Evolutionary conservation across 1,284 basidiomycete species (phyloP), one percentile per base, ranked within the genome.

Genomic region (Violaceomyces palustris): DNA sequence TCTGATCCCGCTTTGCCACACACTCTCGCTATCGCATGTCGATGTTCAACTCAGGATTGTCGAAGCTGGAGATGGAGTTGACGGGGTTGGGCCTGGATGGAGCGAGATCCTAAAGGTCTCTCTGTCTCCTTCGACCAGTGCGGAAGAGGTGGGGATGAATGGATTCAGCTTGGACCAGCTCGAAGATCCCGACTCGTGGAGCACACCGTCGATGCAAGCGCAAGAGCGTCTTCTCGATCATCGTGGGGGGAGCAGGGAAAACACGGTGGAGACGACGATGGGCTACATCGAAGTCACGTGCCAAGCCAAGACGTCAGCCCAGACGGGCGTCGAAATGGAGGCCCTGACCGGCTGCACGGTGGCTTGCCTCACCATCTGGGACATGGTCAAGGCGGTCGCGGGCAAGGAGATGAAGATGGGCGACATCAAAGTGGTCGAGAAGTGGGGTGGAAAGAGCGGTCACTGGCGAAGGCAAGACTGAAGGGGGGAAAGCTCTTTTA

Each of bases 311-410:
- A 67, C 67, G 3, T 43, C 33, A 10, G 52, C 47, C 0, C 48
- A 39, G 32, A 69, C 66, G 80, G 88, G 88, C 0, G 88, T 91
- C 19, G 88, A 92, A 77, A 92, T 92, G 88, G 88, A 92, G 75
- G 89, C 88, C n/a, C 71, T 92, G 46, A 88, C 85, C 18, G 85
- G 83, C 17, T 87, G 87, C 11, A 84, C 82, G 4, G 78, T 85
- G n/a, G 84, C 84, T 4, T 78, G 87, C 31, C 75, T 90, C 50
- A 88, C 87, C 1, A 81, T 90, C 17, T 91, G 88, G 88, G 89
- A 91, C 69, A 91, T 91, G 88, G 78, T 88, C 32, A 91, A 92
- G 75, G 86, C 86, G 6, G 83, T 90, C 1, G 86, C 84, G 3
- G 88, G 88, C 15, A 80, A 80, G 68, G 84, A 87, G 44, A 92